phyloP scores from a whole-genome alignment of 139 green algal species.

The Coelastrella sp. region DNA sequence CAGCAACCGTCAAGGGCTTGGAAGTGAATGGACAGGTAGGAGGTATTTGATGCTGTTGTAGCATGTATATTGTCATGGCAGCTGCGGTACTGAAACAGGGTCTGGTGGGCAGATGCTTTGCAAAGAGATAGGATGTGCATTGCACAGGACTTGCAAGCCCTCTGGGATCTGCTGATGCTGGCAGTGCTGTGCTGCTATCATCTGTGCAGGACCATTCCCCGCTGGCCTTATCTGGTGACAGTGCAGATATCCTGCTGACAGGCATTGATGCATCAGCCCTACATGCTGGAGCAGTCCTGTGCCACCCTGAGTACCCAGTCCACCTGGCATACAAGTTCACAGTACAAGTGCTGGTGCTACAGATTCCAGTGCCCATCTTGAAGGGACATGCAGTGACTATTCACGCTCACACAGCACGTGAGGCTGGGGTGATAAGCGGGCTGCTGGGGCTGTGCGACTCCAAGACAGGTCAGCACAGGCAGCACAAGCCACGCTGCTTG shows the following conservation, averaged over 20 bases:
- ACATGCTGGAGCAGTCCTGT: constrained; percentile 70
- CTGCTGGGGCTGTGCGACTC: constrained; percentile 83
- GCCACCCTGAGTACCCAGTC: constrained; percentile 83
- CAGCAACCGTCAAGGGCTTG: constrained; percentile 58
- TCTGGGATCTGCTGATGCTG: too few species aligned
- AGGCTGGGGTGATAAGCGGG: constrained; percentile 74
- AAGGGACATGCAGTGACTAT: constrained; percentile 76
- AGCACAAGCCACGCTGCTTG: constrained; percentile 74
- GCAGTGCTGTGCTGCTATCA: not conserved
- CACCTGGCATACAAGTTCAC: constrained; percentile 72
- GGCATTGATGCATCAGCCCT: constrained; percentile 66
- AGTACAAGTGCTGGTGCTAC: constrained; percentile 84
- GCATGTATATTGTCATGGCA: too few species aligned
- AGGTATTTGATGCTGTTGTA: not conserved
- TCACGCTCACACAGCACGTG: constrained; percentile 81
- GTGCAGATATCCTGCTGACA: constrained; percentile 80
- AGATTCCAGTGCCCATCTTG: constrained; percentile 86
- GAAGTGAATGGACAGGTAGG: constrained; percentile 64
- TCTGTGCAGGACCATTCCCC: constrained; percentile 20
- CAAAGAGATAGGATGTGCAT: too few species aligned
- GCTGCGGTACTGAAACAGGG: too few species aligned
- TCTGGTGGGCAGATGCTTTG: too few species aligned
- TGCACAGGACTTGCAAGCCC: too few species aligned
- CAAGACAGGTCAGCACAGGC: constrained; percentile 78
- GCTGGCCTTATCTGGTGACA: constrained; percentile 85